Evolutionary conservation across 805 yeast species (phyloP).

Genomic region (Metschnikowia lochheadii): DNA sequence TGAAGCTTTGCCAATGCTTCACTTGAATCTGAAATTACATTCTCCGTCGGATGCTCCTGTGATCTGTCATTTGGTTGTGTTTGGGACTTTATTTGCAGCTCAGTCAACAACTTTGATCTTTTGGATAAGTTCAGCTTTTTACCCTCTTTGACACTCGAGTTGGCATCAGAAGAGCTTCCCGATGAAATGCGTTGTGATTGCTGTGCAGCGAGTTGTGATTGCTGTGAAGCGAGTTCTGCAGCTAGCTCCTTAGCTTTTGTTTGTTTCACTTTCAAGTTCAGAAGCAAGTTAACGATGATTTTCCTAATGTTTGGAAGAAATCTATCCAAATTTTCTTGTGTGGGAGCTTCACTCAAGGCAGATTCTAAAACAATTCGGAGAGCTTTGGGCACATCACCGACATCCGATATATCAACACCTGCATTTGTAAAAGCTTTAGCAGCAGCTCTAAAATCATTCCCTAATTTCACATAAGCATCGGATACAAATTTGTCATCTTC

Average conservation of each 20-base stretch:
- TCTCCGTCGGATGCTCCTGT: not conserved
- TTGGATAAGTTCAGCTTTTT: not conserved
- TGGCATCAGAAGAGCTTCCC: not conserved
- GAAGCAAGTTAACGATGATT: conserved; percentile 75
- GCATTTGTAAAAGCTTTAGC: conserved; percentile 73
- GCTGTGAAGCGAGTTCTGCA: conserved; percentile 13
- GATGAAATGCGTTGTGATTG: not conserved
- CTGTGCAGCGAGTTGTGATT: conserved; percentile 4
- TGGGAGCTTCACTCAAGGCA: conserved; percentile 79
- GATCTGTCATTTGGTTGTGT: not conserved
- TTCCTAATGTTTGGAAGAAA: conserved; percentile 83
- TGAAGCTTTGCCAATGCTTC: conserved; percentile 78
- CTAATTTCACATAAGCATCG: conserved; percentile 84
- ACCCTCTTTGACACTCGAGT: not conserved
- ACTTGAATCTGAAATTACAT: conserved; percentile 10
- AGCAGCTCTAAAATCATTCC: conserved; percentile 88
- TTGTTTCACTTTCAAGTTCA: conserved; percentile 78
- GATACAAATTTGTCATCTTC: conserved; percentile 83
- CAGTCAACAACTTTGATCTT: conserved; percentile 2
- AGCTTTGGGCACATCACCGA: conserved; percentile 87
- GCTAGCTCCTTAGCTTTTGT: conserved; percentile 43
- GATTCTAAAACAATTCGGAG: conserved; percentile 77
- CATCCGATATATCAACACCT: conserved; percentile 75
- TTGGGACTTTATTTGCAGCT: conserved; percentile 1
- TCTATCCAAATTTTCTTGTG: conserved; percentile 73